Conservation (phyloP, 2,329 filamentous ascomycete genomes). For the Colletotrichum tropicicola region DNA sequence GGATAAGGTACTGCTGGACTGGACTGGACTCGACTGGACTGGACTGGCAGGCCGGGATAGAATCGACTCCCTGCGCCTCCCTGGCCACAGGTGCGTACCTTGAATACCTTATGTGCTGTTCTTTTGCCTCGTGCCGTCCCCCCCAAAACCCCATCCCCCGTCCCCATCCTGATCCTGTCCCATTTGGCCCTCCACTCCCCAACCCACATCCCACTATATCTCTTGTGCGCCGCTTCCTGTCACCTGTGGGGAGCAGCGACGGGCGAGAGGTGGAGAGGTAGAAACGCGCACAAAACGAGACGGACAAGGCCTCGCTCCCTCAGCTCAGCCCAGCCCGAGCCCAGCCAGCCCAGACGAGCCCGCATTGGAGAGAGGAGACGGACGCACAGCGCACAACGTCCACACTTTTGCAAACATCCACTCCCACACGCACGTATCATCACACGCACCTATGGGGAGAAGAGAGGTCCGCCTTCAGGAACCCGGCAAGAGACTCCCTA, state of each 20-base stretch:
- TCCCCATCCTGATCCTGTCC: constrained; percentile 25
- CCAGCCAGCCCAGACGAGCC: constrained; percentile 9
- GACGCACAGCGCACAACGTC: background rate
- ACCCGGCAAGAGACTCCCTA: background rate
- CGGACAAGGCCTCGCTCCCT: constrained; percentile 8
- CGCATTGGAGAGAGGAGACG: too few relatives aligned
- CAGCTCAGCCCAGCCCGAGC: constrained; percentile 6
- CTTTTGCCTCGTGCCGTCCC: constrained; percentile 1
- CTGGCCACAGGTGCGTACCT: constrained; percentile 20
- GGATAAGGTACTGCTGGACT: too few relatives aligned
- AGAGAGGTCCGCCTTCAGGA: constrained; percentile 1
- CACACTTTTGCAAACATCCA: constrained; percentile 2
- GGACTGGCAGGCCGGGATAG: too few relatives aligned
- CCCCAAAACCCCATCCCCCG: background rate
- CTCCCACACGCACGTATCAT: constrained; percentile 2
- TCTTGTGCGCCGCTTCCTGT: constrained; percentile 26
- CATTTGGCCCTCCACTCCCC: constrained; percentile 28
- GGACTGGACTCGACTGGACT: too few relatives aligned
- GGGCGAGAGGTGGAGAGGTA: background rate
- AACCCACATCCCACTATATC: constrained; percentile 30
- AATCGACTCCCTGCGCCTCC: constrained; percentile 12
- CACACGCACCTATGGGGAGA: background rate
- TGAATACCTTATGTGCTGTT: constrained; percentile 4
- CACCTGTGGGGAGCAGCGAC: constrained; percentile 21
- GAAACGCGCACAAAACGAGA: constrained; percentile 6